phyloP scores from a whole-genome alignment of 2,329 filamentous ascomycete species.

The Calonectria hawksworthii region DNA sequence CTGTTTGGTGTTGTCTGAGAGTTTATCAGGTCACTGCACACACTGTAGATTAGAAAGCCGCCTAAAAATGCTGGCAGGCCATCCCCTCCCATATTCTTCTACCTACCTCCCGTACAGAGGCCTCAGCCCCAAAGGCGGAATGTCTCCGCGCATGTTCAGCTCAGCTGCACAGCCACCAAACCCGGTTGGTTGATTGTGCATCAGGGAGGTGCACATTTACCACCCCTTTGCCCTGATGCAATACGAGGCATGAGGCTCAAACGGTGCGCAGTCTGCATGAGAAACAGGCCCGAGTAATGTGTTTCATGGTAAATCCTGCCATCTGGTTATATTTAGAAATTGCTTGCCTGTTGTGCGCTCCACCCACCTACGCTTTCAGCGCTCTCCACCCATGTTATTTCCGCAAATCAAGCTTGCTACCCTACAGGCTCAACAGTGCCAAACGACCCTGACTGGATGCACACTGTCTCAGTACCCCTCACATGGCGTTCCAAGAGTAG shows the following conservation, averaged over 20 bases:
- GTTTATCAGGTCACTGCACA: no score
- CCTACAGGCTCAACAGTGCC: background rate
- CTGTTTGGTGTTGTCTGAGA: no score
- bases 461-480: background rate
- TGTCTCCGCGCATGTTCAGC: background rate
- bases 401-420: no score
- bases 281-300: background rate
- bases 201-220: background rate
- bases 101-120: background rate
- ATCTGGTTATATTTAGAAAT: background rate
- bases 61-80: background rate
- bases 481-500: background rate
- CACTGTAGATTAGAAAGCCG: no score
- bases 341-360: background rate
- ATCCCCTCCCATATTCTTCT: no score
- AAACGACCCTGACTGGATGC: background rate
- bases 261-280: no score
- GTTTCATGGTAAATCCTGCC: background rate
- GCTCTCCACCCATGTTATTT: background rate
- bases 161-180: background rate
- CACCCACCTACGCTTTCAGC: background rate
- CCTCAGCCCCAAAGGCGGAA: background rate
- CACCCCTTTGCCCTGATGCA: background rate
- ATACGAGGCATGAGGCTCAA: background rate
- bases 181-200: background rate